These are phyloP conservation scores for Candida stauntonica DNA, from an alignment of 805 yeast species.

Conservation along the genomic window DNA sequence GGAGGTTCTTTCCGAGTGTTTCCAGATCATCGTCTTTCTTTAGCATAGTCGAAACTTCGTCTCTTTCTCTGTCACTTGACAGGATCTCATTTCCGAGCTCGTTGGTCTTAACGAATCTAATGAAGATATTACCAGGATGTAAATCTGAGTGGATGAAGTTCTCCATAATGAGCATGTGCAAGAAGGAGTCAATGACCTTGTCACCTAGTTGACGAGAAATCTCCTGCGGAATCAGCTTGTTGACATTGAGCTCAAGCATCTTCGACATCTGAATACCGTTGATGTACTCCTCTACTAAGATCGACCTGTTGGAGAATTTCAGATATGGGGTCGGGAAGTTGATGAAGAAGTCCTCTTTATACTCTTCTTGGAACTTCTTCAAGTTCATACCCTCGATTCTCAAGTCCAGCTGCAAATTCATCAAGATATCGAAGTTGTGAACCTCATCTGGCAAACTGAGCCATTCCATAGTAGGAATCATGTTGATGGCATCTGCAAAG, in stretches of 20 bases:
- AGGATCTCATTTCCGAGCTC: constrained; percentile 27
- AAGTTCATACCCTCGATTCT: constrained; percentile 86
- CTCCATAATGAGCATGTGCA: constrained; percentile 88
- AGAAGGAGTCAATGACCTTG: constrained; percentile 83
- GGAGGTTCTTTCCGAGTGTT: constrained; percentile 45
- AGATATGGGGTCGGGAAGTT: constrained; percentile 78
- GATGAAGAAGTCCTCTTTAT: constrained; percentile 51
- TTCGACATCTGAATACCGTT: constrained; percentile 79
- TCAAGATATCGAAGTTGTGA: constrained; percentile 75
- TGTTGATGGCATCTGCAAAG: constrained; percentile 67
- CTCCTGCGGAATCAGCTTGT: constrained; percentile 37
- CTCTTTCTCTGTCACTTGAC: constrained; percentile 21
- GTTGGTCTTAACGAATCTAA: constrained; percentile 55
- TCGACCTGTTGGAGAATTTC: constrained; percentile 58
- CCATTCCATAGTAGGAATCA: constrained; percentile 96
- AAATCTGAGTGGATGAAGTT: constrained; percentile 95
- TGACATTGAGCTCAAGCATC: constrained; percentile 42
- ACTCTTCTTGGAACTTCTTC: constrained; percentile 65
- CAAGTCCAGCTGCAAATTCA: constrained; percentile 85
- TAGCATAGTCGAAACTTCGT: constrained; percentile 20
- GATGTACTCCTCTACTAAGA: constrained; percentile 82
- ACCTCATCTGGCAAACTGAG: constrained; percentile 92
- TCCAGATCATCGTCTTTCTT: constrained; percentile 25
- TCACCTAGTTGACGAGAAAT: constrained; percentile 70
- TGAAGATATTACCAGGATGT: constrained; percentile 94